Evolutionary conservation across 2,329 filamentous ascomycete genomes (phyloP), one percentile per base, ranked within the genome.

Genomic region (Fusarium stilboides): DNA sequence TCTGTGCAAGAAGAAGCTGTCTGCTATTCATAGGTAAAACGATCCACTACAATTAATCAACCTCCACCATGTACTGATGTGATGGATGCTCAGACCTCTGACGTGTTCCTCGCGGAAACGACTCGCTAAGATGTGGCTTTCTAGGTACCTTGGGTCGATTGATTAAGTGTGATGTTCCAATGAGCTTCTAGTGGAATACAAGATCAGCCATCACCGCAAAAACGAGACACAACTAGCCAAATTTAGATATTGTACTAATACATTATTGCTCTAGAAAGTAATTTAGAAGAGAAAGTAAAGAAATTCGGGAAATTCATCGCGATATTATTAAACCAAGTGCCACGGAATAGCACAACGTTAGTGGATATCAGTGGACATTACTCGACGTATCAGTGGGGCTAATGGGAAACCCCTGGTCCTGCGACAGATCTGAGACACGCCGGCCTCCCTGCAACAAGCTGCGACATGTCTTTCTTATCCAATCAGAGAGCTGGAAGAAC

Each of bases 401-500:
- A 24, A 36, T 51, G 22, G 42, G 31, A 14, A 40, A 20, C 45
- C 58, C 71, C 69, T 60, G 58, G 62, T 74, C 73, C 79, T 83
- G 81, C 76, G 78, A 83, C 81, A 81, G 75, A 81, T 81, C 79
- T 81, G 81, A 83, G 79, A 83, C 81, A 72, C 64, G 67, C 62
- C 66, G 59, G 62, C 52, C 60, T 50, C 57, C 65, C 51, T 72
- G 64, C 37, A 56, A 47, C 39, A 43, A 26, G 65, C 72, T 66
- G 62, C 69, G 57, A 58, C 54, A 39, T 24, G 12, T 14, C 34
- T 10, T 5, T 17, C 3, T 8, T 15, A 15, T 2, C 72, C 72
- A 74, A 74, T 72, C n/a, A 56, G 5, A 65, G 31, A 0, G 6
- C n/a, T 31, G 15, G 6, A 47, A 44, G 31, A 19, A 8, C 58